A percentile compares a stretch with the other conserved stretches of the same genome.
Evolutionary conservation across 257 asterid genomes (phyloP).

Genomic region (Nemophila menziesii): DNA sequence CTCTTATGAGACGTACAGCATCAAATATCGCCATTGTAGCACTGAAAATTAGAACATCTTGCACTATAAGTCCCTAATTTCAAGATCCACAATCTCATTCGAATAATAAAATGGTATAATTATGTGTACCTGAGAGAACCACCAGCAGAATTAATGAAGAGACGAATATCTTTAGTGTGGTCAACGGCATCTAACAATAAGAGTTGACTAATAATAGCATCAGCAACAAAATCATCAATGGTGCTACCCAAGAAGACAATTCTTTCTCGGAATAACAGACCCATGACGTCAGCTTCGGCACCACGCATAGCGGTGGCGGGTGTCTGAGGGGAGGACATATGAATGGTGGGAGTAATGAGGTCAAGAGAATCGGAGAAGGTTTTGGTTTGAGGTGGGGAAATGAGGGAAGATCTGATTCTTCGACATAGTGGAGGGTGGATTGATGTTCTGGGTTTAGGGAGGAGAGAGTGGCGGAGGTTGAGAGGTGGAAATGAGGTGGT

Average conservation of each 20-base stretch:
- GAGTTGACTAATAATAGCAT: conserved; percentile 77
- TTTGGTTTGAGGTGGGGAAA: conserved; percentile 17
- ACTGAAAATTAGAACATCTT: conserved; percentile 28
- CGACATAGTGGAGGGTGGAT: conserved; percentile 6
- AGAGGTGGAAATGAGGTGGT: conserved; percentile 6
- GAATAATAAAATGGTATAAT: too few relatives aligned
- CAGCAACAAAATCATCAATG: conserved; percentile 81
- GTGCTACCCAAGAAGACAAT: conserved; percentile 69
- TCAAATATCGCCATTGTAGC: conserved; percentile 89
- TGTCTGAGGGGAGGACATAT: conserved; percentile 34
- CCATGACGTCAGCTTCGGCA: conserved; percentile 73
- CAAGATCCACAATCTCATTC: background rate
- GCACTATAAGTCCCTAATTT: conserved; percentile 1
- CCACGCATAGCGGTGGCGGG: conserved; percentile 61
- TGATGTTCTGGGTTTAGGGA: conserved; percentile 12
- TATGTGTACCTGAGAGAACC: conserved; percentile 72
- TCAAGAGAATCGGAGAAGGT: conserved; percentile 3
- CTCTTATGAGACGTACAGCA: conserved; percentile 50
- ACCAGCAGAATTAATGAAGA: conserved; percentile 81
- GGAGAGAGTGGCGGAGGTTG: conserved; percentile 17
- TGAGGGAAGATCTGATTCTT: conserved; percentile 33
- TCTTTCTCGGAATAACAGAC: conserved; percentile 76
- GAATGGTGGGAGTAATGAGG: conserved; percentile 11
- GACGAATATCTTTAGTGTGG: conserved; percentile 71
- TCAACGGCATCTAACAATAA: conserved; percentile 81